Evolutionary conservation across 2,329 filamentous ascomycete species (phyloP), one percentile per base, ranked within the genome.

Genomic region (Colletotrichum trifolii): DNA sequence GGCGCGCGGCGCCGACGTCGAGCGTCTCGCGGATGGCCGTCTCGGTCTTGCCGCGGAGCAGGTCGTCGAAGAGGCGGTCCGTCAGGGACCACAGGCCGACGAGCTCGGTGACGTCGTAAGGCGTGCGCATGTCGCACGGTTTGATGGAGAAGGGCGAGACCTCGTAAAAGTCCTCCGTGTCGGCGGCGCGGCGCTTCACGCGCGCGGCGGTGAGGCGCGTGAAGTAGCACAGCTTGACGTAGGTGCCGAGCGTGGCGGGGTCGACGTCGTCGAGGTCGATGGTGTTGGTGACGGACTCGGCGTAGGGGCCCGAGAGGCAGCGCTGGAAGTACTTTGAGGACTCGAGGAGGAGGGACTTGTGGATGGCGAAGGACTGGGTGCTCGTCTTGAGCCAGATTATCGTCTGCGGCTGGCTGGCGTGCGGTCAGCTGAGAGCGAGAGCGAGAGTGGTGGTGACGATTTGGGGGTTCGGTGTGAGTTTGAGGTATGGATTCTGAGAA

Each of bases 181-280:
- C 42, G 43, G 59, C 45, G 38, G 61, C 57, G 57, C 56, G 60
- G 34, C 61, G 61, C 43, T 54, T 60, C 34, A 64, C 57, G 61
- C 61, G 61, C 57, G 54, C 49, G 9, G 61, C 61, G 0, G 61
- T 49, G 43, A 64, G 61, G 45, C 61, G 61, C 17, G 61, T 54
- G 57, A 64, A 64, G 61, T 64, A 64, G 61, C 56, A 61, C 2
- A 64, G 61, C 43, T 64, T 64, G 33, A 64, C 61, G 45, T 64
- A 64, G n/a, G 61, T 64, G 45, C 61, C 61, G 2, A 64, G 61
- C 2, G 57, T 54, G 3, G 45, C 36, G 36, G 61, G 61, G 34
- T 35, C 40, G 49, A 64, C 50, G 17, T 64, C 61, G 56, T 61
- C 38, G 34, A 64, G 61, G 50, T 55, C 61, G 61, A 64, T 55